A percentile compares a stretch with the other conserved stretches of the same genome.
These are phyloP conservation scores for Phytophthora megakarya DNA, from an alignment of 352 stramenopile genomes.

Conservation along the genomic window DNA sequence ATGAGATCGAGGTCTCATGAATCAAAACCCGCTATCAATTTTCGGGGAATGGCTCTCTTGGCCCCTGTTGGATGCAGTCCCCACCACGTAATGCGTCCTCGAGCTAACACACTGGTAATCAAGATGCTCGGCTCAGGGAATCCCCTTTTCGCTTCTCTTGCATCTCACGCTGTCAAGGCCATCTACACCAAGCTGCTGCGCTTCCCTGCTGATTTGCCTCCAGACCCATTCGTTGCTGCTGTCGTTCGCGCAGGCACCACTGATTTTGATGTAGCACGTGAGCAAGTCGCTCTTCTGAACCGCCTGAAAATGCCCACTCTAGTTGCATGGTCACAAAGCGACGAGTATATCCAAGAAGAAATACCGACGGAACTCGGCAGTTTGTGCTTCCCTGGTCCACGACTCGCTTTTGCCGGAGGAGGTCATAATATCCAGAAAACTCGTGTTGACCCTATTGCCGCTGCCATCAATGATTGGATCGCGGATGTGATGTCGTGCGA, in stretches of 20 bases:
- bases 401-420: slow-evolving; percentile 41
- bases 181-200: slow-evolving; percentile 47
- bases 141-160: slow-evolving; percentile 7
- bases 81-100: slow-evolving; percentile 44
- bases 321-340: slow-evolving; percentile 45
- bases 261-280: slow-evolving; percentile 36
- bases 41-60: slow-evolving; percentile 45
- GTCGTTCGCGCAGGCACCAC: slow-evolving; percentile 44
- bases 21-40: background rate
- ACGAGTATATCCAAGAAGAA: slow-evolving; percentile 50
- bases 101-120: slow-evolving; percentile 35
- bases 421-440: slow-evolving; percentile 69
- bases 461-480: slow-evolving; percentile 32
- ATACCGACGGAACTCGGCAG: slow-evolving; percentile 38
- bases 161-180: slow-evolving; percentile 28
- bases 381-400: slow-evolving; percentile 28
- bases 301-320: slow-evolving; percentile 33
- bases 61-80: slow-evolving; percentile 41
- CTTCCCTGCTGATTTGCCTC: slow-evolving; percentile 33
- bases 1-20: background rate
- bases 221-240: slow-evolving; percentile 40
- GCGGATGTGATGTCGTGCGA: slow-evolving; percentile 3
- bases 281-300: slow-evolving; percentile 31
- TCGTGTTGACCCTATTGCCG: slow-evolving; percentile 31
- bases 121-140: slow-evolving; percentile 31